Base-by-base conservation (phyloP, 75 land plant genomes). In the Picea sitchensis region DNA sequence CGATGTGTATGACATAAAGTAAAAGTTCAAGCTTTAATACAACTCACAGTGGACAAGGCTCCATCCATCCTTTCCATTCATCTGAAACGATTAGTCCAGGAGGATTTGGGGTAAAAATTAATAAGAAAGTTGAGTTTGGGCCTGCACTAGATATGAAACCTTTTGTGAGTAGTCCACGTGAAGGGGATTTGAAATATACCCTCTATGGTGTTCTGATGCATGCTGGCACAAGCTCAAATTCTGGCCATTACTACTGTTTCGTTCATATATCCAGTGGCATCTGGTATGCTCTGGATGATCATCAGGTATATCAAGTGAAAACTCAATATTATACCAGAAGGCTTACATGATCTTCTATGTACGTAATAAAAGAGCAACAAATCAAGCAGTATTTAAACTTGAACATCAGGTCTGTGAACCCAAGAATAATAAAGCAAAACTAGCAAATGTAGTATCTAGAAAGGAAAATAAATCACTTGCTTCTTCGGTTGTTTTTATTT, bases 321-420 rank as follows among this genome's bases (percentile, higher is more conserved):
- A 76, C 69, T 80, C 76, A 26, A 95, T 94, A 20, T 67, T 94
- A 20, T 85, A 88, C 6, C 95, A 94, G 80, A 89, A 96, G 82
- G 99, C 96, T 2, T 96, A 96, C 81, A 96, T 94, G 87, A 77
- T 96, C 34, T 94, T 96, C 83, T 96, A 96, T 84, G 82, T 89
- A 21, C 90, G 86, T 14, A 89, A 95, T 65, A 76, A 81, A 77
- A 81, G 32, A 60, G 78, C 67, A 64, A 23, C 36, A 34, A 67
- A 31, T 34, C 71, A 4, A 36, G 18, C 44, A 4, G 14, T 31
- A 67, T 17, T 67, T 18, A 36, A 36, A 13, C 17, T 20, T 14
- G 30, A 67, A 38, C 71, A 67, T 67, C 17, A 67, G 13, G 71
- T 20, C 41, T 3, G 17, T 36, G 71, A 67, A 18, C 44, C 17